These are phyloP conservation scores for Auricularia auricula-judae DNA, from an alignment of 768 basidiomycete species.

Conservation along the genomic window DNA sequence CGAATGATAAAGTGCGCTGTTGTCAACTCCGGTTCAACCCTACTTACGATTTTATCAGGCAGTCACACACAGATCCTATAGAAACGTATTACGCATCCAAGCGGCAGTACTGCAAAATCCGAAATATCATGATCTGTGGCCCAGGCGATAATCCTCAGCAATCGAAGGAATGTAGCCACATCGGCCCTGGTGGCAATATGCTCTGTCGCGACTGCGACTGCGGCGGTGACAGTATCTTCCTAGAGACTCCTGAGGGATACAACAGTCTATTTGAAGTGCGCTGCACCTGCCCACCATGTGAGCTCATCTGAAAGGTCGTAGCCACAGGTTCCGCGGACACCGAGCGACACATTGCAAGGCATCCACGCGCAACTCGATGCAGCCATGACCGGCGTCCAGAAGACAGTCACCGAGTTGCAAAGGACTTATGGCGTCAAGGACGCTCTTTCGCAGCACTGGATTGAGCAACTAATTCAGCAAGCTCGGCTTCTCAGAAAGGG, in stretches of 20 bases:
- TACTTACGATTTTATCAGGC: background rate
- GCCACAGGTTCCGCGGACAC: too few relatives aligned
- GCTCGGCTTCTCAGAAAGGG: too few relatives aligned
- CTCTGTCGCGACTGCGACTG: conserved; percentile 7
- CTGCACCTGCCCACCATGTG: too few relatives aligned
- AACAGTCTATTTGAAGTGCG: too few relatives aligned
- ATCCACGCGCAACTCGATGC: conserved; percentile 16
- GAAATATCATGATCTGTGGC: conserved; percentile 1
- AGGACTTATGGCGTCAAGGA: conserved; percentile 19
- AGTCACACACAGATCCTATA: conserved; percentile 5
- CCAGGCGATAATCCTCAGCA: conserved; percentile 14
- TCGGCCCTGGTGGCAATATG: conserved; percentile 9
- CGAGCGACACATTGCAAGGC: too few relatives aligned
- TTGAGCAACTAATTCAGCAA: conserved; percentile 6
- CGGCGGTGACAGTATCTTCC: conserved; percentile 3
- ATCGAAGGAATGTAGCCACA: conserved; percentile 11
- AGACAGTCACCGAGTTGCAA: conserved; percentile 7
- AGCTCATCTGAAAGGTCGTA: too few relatives aligned
- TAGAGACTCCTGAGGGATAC: too few relatives aligned
- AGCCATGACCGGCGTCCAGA: conserved; percentile 22
- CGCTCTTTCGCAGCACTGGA: conserved; percentile 26
- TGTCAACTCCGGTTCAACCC: conserved; percentile 34
- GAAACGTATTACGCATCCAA: conserved; percentile 5
- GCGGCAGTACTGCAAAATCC: background rate
- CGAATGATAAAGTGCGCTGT: conserved; percentile 26